phyloP scores from a whole-genome alignment of 805 yeast genomes.

The Diddensiella transvaalensis region DNA sequence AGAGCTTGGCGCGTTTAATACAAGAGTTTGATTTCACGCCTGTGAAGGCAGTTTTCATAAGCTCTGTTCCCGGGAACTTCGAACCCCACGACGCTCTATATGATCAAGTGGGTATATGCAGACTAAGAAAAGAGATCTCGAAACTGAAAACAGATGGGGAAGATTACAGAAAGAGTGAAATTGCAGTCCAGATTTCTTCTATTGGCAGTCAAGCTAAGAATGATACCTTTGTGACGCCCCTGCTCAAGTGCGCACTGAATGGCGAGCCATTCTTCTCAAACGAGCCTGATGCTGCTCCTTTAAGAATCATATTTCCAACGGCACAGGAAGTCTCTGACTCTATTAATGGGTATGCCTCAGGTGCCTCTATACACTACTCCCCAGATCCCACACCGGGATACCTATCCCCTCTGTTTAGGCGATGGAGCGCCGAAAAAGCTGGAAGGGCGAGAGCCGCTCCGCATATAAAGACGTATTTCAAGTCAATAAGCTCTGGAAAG shows the following conservation, averaged over 20 bases:
- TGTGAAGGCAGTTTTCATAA: slow-evolving; percentile 26
- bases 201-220: slow-evolving; percentile 28
- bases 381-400: slow-evolving; percentile 30
- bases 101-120: slow-evolving; percentile 23
- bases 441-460: slow-evolving; percentile 43
- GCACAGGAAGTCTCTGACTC: slow-evolving; percentile 39
- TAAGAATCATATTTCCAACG: slow-evolving; percentile 46
- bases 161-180: slow-evolving; percentile 5
- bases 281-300: slow-evolving; percentile 27
- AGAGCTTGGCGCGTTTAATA: slow-evolving; percentile 18
- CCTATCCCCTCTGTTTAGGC: slow-evolving; percentile 42
- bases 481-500: slow-evolving; percentile 9
- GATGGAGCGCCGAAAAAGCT: slow-evolving; percentile 40
- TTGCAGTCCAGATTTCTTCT: slow-evolving; percentile 28
- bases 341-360: slow-evolving; percentile 46
- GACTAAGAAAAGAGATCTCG: slow-evolving; percentile 18
- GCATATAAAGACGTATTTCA: slow-evolving; percentile 65
- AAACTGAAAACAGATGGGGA: not conserved
- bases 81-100: slow-evolving; percentile 9
- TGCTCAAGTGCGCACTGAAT: slow-evolving; percentile 13
- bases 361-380: slow-evolving; percentile 46
- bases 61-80: slow-evolving; percentile 33
- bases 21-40: slow-evolving; percentile 26
- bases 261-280: slow-evolving; percentile 26
- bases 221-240: slow-evolving; percentile 22